Percentiles rank a stretch among this genome's conserved stretches.
phyloP scores from a whole-genome alignment of 2,329 filamentous ascomycete species.

The Verticillium dahliae region DNA sequence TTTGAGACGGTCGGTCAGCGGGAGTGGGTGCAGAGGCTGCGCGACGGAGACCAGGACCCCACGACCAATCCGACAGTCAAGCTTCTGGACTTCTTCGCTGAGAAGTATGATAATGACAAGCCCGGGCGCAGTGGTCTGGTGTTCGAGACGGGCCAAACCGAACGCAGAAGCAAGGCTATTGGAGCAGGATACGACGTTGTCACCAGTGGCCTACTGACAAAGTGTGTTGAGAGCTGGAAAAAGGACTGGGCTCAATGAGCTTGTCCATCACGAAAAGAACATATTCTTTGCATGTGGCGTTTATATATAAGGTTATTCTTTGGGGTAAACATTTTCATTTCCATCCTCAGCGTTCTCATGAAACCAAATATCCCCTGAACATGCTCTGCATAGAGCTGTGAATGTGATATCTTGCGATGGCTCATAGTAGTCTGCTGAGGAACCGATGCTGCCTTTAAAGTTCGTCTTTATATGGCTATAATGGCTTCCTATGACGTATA shows the following conservation, averaged over 20 bases:
- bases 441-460: too few relatives aligned
- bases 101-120: conserved; percentile 41
- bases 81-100: conserved; percentile 42
- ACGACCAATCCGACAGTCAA: conserved; percentile 43
- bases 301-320: background rate
- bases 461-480: too few relatives aligned
- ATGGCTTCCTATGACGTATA: too few relatives aligned
- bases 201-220: conserved; percentile 27
- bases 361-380: too few relatives aligned
- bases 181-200: conserved; percentile 27
- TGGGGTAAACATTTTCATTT: background rate
- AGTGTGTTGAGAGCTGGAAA: conserved; percentile 12
- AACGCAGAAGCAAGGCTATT: conserved; percentile 22
- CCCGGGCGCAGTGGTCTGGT: conserved; percentile 26
- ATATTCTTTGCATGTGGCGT: background rate
- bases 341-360: background rate
- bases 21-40: conserved; percentile 38
- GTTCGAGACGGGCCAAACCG: conserved; percentile 29
- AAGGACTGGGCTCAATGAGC: background rate
- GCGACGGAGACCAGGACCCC: conserved; percentile 39
- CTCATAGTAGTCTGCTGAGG: too few relatives aligned
- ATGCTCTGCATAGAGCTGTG: too few relatives aligned
- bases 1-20: conserved; percentile 34
- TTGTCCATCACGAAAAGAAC: background rate
- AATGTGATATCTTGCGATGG: too few relatives aligned